Evolutionary conservation across 2,329 filamentous ascomycete species (phyloP).

Genomic region (Microdochium bolleyi): DNA sequence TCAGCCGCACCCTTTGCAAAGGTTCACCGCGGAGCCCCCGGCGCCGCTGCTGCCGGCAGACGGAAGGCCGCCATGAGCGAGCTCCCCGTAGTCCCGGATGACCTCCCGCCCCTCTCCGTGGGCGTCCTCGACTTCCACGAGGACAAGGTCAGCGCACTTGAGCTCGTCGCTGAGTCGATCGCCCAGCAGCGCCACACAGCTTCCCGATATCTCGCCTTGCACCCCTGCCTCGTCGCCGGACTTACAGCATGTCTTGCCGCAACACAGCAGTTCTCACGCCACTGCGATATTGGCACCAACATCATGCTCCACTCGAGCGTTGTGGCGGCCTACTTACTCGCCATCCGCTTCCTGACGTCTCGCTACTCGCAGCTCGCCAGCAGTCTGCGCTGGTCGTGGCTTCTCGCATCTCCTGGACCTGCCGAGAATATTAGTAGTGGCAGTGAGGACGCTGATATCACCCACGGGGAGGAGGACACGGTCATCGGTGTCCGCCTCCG

Average conservation of each 20-base stretch:
- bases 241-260: slow-evolving; percentile 34
- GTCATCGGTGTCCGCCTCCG: slow-evolving; percentile 62
- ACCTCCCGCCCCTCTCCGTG: slow-evolving; percentile 57
- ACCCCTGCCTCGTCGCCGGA: slow-evolving; percentile 45
- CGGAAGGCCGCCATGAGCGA: slow-evolving; percentile 8
- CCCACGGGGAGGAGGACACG: slow-evolving; percentile 40
- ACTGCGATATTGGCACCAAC: slow-evolving; percentile 43
- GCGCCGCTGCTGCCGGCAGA: slow-evolving; percentile 16
- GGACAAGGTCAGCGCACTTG: slow-evolving; percentile 61
- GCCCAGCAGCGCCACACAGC: slow-evolving; percentile 72
- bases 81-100: slow-evolving; percentile 28
- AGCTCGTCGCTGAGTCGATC: slow-evolving; percentile 71
- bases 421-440: slow-evolving; percentile 26
- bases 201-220: slow-evolving; percentile 53
- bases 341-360: slow-evolving; percentile 50
- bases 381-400: slow-evolving; percentile 52
- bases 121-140: slow-evolving; percentile 42
- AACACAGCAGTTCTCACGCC: slow-evolving; percentile 34
- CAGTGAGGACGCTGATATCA: slow-evolving; percentile 9
- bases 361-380: slow-evolving; percentile 59
- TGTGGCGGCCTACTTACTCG: slow-evolving; percentile 54
- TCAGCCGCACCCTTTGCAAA: slow-evolving; percentile 26
- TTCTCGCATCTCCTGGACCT: slow-evolving; percentile 27
- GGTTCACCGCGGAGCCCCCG: slow-evolving; percentile 23
- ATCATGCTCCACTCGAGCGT: slow-evolving; percentile 52